These are phyloP conservation scores for Spathaspora sp. DNA, from an alignment of 805 yeast species.

Conservation along the genomic window DNA sequence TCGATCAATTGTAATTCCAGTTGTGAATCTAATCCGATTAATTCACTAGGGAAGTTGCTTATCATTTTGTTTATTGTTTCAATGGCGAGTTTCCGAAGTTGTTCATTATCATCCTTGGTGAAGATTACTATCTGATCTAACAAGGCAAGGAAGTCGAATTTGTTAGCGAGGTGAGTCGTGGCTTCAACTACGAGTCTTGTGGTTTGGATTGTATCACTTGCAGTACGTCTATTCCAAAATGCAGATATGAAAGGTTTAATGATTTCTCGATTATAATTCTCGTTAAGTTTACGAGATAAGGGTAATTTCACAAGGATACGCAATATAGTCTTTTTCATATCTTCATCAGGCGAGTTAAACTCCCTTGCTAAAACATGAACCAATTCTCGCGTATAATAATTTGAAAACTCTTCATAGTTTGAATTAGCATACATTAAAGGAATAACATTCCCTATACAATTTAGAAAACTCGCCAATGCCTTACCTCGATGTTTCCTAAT, in stretches of 20 bases:
- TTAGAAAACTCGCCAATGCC: slow-evolving; percentile 68
- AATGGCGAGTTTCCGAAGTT: slow-evolving; percentile 73
- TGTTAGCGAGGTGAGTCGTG: slow-evolving; percentile 60
- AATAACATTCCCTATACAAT: slow-evolving; percentile 73
- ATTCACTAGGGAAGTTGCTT: slow-evolving; percentile 25
- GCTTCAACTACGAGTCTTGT: slow-evolving; percentile 67
- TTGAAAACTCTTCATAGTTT: slow-evolving; percentile 63
- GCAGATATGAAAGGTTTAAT: slow-evolving; percentile 58
- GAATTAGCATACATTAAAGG: slow-evolving; percentile 71
- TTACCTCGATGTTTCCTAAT: slow-evolving; percentile 74
- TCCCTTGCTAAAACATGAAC: slow-evolving; percentile 67
- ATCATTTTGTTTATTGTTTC: slow-evolving; percentile 63
- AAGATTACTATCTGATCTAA: slow-evolving; percentile 54
- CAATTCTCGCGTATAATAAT: slow-evolving; percentile 72
- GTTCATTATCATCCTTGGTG: slow-evolving; percentile 80
- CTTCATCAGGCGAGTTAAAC: slow-evolving; percentile 80
- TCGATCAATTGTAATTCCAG: slow-evolving; percentile 70
- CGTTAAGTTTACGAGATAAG: slow-evolving; percentile 53
- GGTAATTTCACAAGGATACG: slow-evolving; percentile 66
- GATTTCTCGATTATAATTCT: slow-evolving; percentile 46
- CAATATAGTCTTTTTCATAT: slow-evolving; percentile 60
- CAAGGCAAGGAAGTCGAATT: slow-evolving; percentile 61
- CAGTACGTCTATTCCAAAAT: slow-evolving; percentile 83
- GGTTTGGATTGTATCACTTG: slow-evolving; percentile 55
- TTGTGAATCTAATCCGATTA: slow-evolving; percentile 56